phyloP scores from a whole-genome alignment of 257 asterid species.

The Cynanchum wilfordii region DNA sequence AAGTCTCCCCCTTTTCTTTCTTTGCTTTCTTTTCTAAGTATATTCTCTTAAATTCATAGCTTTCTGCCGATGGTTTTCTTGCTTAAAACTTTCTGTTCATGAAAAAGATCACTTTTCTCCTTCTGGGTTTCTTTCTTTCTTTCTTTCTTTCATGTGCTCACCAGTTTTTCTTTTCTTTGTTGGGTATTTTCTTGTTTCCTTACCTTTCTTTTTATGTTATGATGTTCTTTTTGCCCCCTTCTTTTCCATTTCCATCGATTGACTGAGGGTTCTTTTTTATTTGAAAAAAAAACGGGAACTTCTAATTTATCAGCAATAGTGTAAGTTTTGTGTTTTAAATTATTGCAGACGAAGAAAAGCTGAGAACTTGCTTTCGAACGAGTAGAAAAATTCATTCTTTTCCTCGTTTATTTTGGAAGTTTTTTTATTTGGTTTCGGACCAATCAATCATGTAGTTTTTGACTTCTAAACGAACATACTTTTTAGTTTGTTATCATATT shows the following conservation, averaged over 20 bases:
- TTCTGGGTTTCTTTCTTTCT: conserved; percentile 27
- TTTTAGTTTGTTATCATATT: background rate
- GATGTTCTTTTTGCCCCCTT: too few species aligned
- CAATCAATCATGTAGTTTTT: conserved; percentile 1
- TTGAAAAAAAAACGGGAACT: background rate
- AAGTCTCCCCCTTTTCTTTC: conserved; percentile 51
- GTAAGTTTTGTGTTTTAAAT: background rate
- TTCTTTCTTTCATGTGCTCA: conserved; percentile 16
- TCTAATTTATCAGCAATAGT: conserved; percentile 7
- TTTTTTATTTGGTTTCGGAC: conserved; percentile 11
- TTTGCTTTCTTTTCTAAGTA: conserved; percentile 31
- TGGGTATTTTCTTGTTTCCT: background rate
- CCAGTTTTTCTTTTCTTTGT: conserved; percentile 14
- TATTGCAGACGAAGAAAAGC: conserved; percentile 19
- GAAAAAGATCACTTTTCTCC: conserved; percentile 34
- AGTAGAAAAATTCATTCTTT: conserved; percentile 1
- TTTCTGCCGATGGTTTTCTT: conserved; percentile 21
- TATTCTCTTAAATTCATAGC: conserved; percentile 37
- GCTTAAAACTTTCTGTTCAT: conserved; percentile 11
- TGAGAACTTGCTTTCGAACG: conserved; percentile 14
- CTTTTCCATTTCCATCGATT: conserved; percentile 14
- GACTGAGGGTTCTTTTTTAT: conserved; percentile 1
- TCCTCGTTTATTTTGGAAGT: conserved; percentile 18
- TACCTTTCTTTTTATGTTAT: background rate
- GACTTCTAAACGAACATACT: conserved; percentile 7